Evolutionary conservation across 148 eudicot genomes (phyloP), one percentile per base, ranked within the genome.

Genomic region (Talinum fruticosum): DNA sequence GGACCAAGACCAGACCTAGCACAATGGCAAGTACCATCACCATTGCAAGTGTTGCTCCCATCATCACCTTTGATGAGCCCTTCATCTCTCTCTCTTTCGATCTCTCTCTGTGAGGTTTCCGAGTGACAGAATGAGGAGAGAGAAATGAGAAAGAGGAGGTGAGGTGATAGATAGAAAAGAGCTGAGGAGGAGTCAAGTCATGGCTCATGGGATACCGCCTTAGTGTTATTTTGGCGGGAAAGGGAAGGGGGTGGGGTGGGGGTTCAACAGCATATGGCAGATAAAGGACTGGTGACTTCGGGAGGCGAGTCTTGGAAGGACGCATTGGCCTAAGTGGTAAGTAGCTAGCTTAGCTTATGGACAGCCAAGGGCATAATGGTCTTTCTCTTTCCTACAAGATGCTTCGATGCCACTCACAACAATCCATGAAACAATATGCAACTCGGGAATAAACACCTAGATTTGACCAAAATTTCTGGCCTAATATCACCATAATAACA

Each of bases 31-130:
- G 81, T 71, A 72, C 72, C 18, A 80, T 69, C 38, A 86, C 84
- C 85, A 86, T 80, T 26, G 83, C 82, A 18, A 88, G 73, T 49
- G 85, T 83, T 57, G 89, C 87, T 19, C 85, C 90, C 88, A 88
- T 83, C 18, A 90, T 83, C 57, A 86, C 75, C 84, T 87, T 87
- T 35, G 90, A 83, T 8, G 85, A 69, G 4, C 85, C 88, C 79
- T 83, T 84, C 90, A 87, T 90, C 66, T 80, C 79, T 78, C 76
- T 80, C 34, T 76, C 68, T 76, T 65, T 64, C 69, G n/a, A n/a
- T 69, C 34, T 69, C 2, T 70, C 1, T 33, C 8, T 10, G 1
- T 21, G 36, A 7, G 2, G 75, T 44, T 47, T 18, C 41, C 28
- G 10, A 54, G 8, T 18, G 75, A 5, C 36, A 13, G 75, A 57